Percentiles rank a stretch among this genome's conserved stretches.
Evolutionary conservation across 116 monocot genomes (phyloP).

Genomic region (Zostera marina): DNA sequence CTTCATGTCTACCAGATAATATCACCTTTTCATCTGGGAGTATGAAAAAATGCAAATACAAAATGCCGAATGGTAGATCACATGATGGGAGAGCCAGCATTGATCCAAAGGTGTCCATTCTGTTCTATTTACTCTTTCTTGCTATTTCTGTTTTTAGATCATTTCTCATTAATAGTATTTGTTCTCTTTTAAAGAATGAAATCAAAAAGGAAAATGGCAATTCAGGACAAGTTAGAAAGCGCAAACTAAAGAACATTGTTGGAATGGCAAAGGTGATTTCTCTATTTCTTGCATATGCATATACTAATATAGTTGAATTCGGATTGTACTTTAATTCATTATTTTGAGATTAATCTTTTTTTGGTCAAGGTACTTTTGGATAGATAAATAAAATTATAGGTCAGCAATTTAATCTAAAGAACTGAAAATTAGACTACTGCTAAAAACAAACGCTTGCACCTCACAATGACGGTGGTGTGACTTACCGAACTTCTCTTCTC

Average conservation of each 20-base stretch:
- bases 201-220: constrained; percentile 9
- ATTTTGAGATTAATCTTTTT: too few species aligned
- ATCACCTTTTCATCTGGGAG: constrained; percentile 10
- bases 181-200: constrained; percentile 15
- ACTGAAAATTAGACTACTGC: too few species aligned
- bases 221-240: constrained; percentile 33
- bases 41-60: constrained; percentile 12
- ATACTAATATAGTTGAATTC: too few species aligned
- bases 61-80: constrained; percentile 8
- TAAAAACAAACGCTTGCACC: too few species aligned
- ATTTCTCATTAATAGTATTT: not conserved
- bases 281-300: too few species aligned
- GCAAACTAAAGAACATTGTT: constrained; percentile 45
- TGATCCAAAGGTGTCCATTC: constrained; percentile 17
- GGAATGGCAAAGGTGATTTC: constrained; percentile 58
- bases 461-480: too few species aligned
- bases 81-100: constrained; percentile 5
- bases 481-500: too few species aligned
- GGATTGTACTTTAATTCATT: not conserved
- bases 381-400: too few species aligned
- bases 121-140: not conserved
- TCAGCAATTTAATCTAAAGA: too few species aligned
- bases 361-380: too few species aligned
- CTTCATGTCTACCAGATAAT: constrained; percentile 16
- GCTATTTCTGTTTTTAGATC: not conserved